These are phyloP conservation scores for Coemansia sp. DNA, from an alignment of 192 early-diverging fungal species.

Conservation along the genomic window DNA sequence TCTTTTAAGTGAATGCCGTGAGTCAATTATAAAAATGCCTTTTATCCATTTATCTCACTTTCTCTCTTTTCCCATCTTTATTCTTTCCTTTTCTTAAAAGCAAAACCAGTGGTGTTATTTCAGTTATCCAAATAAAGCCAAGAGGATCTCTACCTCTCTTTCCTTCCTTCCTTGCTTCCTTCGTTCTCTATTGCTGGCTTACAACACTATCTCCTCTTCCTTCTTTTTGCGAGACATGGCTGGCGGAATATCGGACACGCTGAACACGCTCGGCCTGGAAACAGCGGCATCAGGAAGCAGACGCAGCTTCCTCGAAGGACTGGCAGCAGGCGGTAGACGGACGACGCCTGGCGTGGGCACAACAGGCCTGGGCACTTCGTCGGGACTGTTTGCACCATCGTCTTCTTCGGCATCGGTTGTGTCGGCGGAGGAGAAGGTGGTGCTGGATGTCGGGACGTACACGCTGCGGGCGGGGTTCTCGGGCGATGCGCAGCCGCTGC, in stretches of 20 bases:
- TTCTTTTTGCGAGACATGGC: neutral
- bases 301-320: neutral
- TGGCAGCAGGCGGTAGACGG: neutral
- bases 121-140: neutral
- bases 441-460: conserved; percentile 82
- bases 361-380: neutral
- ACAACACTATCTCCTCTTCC: neutral
- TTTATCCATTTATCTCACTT: too few species aligned
- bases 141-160: neutral
- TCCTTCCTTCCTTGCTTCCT: neutral
- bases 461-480: conserved; percentile 86
- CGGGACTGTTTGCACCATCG: neutral
- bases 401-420: conserved; percentile 8
- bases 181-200: neutral
- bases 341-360: too few species aligned
- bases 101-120: neutral
- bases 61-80: neutral
- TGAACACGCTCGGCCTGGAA: conserved; percentile 4
- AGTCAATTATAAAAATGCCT: too few species aligned
- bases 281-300: neutral
- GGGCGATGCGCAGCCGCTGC: conserved; percentile 76
- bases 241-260: neutral
- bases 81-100: neutral
- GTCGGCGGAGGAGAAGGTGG: conserved; percentile 77
- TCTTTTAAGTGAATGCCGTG: too few species aligned